These are phyloP conservation scores for Endoconidiophora polonica DNA, from an alignment of 2,329 filamentous ascomycete species.

Conservation along the genomic window DNA sequence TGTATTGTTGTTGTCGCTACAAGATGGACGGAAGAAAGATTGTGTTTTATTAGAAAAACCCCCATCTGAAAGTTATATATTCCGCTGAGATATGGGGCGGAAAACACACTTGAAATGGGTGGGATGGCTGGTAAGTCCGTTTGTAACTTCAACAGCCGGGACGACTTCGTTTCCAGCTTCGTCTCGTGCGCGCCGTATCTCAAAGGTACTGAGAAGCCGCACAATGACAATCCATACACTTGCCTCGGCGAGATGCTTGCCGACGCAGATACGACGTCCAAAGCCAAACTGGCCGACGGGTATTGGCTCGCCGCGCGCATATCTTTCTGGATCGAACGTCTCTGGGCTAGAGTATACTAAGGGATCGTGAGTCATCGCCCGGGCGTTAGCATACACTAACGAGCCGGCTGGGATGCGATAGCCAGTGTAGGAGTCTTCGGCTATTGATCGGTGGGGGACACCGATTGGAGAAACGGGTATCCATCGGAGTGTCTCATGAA, in stretches of 20 bases:
- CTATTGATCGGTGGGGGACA: slow-evolving; percentile 36
- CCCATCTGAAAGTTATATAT: too few relatives aligned
- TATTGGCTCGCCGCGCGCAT: slow-evolving; percentile 26
- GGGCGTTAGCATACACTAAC: slow-evolving; percentile 26
- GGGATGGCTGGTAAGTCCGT: slow-evolving; percentile 18
- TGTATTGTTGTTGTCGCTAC: too few relatives aligned
- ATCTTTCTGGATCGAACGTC: slow-evolving; percentile 30
- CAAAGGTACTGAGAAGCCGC: slow-evolving; percentile 23
- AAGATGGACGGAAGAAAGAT: too few relatives aligned
- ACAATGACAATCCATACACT: slow-evolving; percentile 26
- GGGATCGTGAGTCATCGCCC: slow-evolving; percentile 28
- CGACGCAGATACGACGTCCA: slow-evolving; percentile 33
- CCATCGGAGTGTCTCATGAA: slow-evolving; percentile 30
- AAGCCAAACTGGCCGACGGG: slow-evolving; percentile 35
- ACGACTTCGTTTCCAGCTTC: slow-evolving; percentile 21
- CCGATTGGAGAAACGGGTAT: slow-evolving; percentile 30
- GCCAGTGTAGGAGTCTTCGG: slow-evolving; percentile 39
- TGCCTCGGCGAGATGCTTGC: slow-evolving; percentile 31
- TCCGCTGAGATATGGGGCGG: too few relatives aligned
- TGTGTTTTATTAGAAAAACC: too few relatives aligned
- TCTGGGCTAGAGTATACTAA: slow-evolving; percentile 25
- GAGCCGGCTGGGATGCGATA: slow-evolving; percentile 40
- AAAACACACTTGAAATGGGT: slow-evolving; percentile 15
- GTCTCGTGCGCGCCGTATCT: slow-evolving; percentile 14
- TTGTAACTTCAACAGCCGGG: slow-evolving; percentile 17